Evolutionary conservation across 73 alveolate species (phyloP).

Genomic region (Paramecium biaurelia): DNA sequence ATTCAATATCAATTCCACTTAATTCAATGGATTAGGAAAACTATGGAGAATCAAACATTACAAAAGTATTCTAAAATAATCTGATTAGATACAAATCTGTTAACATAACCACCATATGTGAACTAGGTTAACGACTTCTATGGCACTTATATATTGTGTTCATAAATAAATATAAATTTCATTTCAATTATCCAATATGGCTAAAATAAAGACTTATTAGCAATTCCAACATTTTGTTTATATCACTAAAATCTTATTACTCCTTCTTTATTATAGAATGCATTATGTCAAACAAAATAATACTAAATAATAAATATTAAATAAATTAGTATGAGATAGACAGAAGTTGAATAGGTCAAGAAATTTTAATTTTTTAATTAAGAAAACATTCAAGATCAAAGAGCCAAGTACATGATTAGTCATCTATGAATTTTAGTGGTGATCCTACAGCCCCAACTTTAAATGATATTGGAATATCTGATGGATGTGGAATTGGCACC

Average conservation of each 20-base stretch:
- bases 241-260: neutral
- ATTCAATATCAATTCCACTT: neutral
- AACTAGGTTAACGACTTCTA: conserved; percentile 87
- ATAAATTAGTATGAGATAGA: neutral
- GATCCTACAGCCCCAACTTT: conserved; percentile 25
- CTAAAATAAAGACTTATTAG: conserved; percentile 83
- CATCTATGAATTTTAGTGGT: neutral
- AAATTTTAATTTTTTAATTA: conserved; percentile 8
- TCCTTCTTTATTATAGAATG: neutral
- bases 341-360: conserved; percentile 18
- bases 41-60: neutral
- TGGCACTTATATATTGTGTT: conserved; percentile 75
- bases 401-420: neutral
- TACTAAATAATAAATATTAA: neutral
- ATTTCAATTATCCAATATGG: conserved; percentile 78
- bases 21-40: neutral
- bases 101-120: conserved; percentile 85
- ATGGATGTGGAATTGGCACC: conserved; percentile 46
- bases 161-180: neutral
- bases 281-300: neutral
- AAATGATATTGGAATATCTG: conserved; percentile 33
- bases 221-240: conserved; percentile 78
- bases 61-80: conserved; percentile 16
- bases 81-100: conserved; percentile 85
- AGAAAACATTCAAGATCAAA: conserved; percentile 4